These are phyloP conservation scores for Stipa capillata DNA, from an alignment of 176 grass and related monocot genomes.

Conservation along the genomic window DNA sequence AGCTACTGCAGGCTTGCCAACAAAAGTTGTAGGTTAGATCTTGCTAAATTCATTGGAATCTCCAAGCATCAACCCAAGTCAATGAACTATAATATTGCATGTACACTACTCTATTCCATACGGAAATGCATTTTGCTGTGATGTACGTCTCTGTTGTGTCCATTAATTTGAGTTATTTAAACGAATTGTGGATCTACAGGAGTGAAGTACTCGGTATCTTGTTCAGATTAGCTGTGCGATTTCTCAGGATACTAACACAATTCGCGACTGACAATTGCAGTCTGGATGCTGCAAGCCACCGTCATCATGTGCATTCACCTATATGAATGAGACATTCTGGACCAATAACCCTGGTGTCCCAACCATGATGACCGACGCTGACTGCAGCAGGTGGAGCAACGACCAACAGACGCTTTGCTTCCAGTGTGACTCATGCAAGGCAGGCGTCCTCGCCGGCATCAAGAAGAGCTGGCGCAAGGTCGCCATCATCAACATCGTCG, in stretches of 20 bases:
- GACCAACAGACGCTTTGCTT: constrained; percentile 63
- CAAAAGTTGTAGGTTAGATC: not conserved
- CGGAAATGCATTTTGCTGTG: not conserved
- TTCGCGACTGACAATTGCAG: constrained; percentile 20
- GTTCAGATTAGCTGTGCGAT: not conserved
- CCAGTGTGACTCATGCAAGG: constrained; percentile 70
- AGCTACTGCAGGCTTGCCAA: not conserved
- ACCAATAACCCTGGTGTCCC: not conserved
- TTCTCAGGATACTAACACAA: constrained; percentile 20
- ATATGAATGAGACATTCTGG: constrained; percentile 58
- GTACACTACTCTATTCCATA: not conserved
- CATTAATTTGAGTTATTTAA: not conserved
- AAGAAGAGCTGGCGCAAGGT: constrained; percentile 95
- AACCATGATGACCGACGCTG: not conserved
- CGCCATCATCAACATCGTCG: constrained; percentile 85
- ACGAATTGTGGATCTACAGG: not conserved
- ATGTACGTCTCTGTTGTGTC: not conserved
- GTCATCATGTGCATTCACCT: constrained; percentile 54
- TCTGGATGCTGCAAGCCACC: constrained; percentile 94
- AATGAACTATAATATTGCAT: not conserved
- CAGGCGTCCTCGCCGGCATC: constrained; percentile 67
- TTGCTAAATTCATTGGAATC: not conserved
- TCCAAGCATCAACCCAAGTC: not conserved
- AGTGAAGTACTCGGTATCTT: not conserved
- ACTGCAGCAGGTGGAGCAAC: constrained; percentile 60